Base-by-base conservation (phyloP, 208 protist genomes). In the Wallacemonas sp. region DNA sequence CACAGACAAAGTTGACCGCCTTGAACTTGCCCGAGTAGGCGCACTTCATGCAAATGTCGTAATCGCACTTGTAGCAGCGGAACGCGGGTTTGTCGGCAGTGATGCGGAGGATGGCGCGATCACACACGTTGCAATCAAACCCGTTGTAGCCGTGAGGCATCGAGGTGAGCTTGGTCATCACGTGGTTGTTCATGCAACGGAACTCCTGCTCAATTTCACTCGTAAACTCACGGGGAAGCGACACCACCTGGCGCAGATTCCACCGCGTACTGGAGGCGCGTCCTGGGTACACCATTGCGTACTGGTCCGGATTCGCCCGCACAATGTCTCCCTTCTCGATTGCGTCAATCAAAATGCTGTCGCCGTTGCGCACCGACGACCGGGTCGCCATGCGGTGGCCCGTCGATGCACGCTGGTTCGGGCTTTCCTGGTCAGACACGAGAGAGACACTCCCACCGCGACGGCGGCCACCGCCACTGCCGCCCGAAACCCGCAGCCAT, bases 41-140 rank as follows among this genome's bases (percentile, higher is more conserved):
- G 64, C 90, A 95, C 43, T 83, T 77, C 72, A 83, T 80, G 68
- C 90, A 95, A 44, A 95, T 67, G 64, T 95, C 90, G 72, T 93
- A 95, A 71, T 95, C 90, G 65, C 90, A 95, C 76, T 93, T 93
- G 67, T 92, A 88, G 71, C 90, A 95, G 21, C 90, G 84, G 61
- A 91, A 95, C 3, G 81, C 85, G 1, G 82, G 85, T 2, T 63
- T 73, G 36, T 92, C 85, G 19, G 46, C 66, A 19, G 78, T 87
- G 30, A 95, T 88, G 14, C 71, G 87, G 26, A 90, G 60, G 62
- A 95, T 91, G 27, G 73, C 87, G 24, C 80, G 62, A 58, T 93
- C 87, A 62, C 90, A 95, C 8, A 95, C 87, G 62, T 95, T 93
- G 72, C 90, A 95, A 67, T 96, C 90, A 70, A 96, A 96, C 33